Conservation (phyloP, 345 rosid species). For the Schrenkiella parvula region DNA sequence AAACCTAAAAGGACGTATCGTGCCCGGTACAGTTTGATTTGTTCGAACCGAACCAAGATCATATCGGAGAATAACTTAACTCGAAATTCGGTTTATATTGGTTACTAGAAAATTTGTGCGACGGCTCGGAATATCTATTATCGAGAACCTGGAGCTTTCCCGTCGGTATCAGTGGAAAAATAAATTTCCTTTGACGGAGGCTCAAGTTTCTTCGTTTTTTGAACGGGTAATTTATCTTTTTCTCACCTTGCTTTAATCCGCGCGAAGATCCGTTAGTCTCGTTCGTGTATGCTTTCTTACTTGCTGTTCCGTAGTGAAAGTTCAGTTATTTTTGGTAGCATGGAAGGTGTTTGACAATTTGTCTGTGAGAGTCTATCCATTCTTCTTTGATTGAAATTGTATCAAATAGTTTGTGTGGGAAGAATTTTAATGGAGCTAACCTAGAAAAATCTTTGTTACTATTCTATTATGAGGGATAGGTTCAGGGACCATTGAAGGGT, state of each 20-base stretch:
- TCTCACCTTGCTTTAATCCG: background rate
- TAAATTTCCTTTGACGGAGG: background rate
- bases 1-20: background rate
- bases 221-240: background rate
- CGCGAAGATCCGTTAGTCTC: background rate
- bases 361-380: background rate
- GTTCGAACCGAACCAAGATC: background rate
- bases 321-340: background rate
- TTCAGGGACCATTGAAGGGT: background rate
- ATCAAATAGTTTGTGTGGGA: background rate
- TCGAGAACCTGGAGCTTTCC: background rate
- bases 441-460: background rate
- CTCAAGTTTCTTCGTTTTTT: background rate
- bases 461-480: background rate
- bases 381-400: background rate
- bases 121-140: background rate
- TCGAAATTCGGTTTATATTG: background rate
- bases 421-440: background rate
- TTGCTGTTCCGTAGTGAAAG: background rate
- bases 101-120: background rate
- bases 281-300: background rate
- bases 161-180: background rate
- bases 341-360: slow-evolving; percentile 25
- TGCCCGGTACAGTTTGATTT: background rate
- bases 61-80: background rate